Percentiles rank a stretch among this genome's conserved stretches.
These are phyloP conservation scores for Verticillium tricorpus DNA, from an alignment of 2,329 filamentous ascomycete genomes.

Conservation along the genomic window DNA sequence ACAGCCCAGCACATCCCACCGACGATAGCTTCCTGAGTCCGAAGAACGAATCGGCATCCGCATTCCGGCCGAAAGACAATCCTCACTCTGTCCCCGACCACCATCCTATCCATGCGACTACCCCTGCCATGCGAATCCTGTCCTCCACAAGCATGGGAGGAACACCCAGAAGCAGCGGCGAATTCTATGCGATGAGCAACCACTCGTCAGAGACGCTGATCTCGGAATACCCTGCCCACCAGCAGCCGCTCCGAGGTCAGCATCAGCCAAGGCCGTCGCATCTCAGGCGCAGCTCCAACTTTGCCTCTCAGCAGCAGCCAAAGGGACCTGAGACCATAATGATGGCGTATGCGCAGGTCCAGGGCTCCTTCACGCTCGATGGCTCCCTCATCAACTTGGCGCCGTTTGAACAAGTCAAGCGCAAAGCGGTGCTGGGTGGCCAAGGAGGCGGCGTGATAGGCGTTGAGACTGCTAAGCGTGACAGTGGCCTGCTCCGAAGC, in stretches of 20 bases:
- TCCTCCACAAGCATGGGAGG: constrained; percentile 72
- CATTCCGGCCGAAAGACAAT: constrained; percentile 19
- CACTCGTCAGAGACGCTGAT: constrained; percentile 89
- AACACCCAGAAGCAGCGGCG: constrained; percentile 85
- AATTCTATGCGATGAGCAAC: constrained; percentile 94
- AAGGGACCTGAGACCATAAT: constrained; percentile 74
- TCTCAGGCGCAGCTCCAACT: constrained; percentile 40
- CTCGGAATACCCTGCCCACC: constrained; percentile 70
- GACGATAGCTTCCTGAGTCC: constrained; percentile 38
- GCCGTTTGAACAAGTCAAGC: constrained; percentile 92
- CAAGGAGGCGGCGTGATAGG: constrained; percentile 85
- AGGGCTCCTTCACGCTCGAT: constrained; percentile 87
- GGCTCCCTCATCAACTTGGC: constrained; percentile 84
- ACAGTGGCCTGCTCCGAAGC: constrained; percentile 74
- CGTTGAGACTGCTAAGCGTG: constrained; percentile 66
- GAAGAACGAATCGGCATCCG: constrained; percentile 11
- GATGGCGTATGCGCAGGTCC: constrained; percentile 96
- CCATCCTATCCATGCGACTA: neutral
- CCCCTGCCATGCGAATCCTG: constrained; percentile 62
- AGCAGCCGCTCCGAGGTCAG: constrained; percentile 11
- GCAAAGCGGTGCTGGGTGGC: constrained; percentile 83
- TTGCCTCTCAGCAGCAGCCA: constrained; percentile 33
- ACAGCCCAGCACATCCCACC: constrained; percentile 21
- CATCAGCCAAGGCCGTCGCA: constrained; percentile 41
- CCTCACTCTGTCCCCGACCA: neutral